These are phyloP conservation scores for Diaporthe citrichinensis DNA, from an alignment of 2,329 filamentous ascomycete genomes.

Conservation along the genomic window DNA sequence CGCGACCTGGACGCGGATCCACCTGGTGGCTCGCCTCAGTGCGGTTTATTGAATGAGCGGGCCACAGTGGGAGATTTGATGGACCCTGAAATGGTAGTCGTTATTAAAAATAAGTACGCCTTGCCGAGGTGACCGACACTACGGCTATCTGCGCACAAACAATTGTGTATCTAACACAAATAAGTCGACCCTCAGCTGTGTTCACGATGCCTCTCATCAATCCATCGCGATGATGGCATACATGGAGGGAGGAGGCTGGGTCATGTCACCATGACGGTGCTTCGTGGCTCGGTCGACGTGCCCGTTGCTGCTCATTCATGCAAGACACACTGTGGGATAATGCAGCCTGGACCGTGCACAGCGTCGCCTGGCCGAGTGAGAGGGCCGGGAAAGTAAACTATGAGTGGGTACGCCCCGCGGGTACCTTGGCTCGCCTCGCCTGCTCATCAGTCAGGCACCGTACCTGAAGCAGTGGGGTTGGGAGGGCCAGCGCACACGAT, in stretches of 20 bases:
- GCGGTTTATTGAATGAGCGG: conserved; percentile 32
- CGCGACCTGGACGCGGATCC: conserved; percentile 26
- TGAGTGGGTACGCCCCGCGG: neutral
- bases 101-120: conserved; percentile 32
- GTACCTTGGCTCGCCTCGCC: conserved; percentile 17
- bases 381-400: neutral
- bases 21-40: conserved; percentile 22
- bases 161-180: neutral
- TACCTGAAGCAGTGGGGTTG: conserved; percentile 30
- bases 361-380: conserved; percentile 3
- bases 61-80: conserved; percentile 37
- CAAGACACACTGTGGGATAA: conserved; percentile 27
- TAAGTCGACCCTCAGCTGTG: neutral
- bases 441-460: conserved; percentile 25
- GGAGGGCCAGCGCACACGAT: conserved; percentile 14
- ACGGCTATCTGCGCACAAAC: neutral
- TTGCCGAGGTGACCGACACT: conserved; percentile 23
- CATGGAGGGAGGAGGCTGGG: neutral
- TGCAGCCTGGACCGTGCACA: conserved; percentile 25
- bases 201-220: too few relatives aligned
- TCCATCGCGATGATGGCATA: neutral
- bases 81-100: conserved; percentile 24
- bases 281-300: neutral
- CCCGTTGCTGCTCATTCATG: neutral
- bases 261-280: neutral